Evolutionary conservation across 2,329 filamentous ascomycete species (phyloP).

Genomic region (Xylariales sp.): DNA sequence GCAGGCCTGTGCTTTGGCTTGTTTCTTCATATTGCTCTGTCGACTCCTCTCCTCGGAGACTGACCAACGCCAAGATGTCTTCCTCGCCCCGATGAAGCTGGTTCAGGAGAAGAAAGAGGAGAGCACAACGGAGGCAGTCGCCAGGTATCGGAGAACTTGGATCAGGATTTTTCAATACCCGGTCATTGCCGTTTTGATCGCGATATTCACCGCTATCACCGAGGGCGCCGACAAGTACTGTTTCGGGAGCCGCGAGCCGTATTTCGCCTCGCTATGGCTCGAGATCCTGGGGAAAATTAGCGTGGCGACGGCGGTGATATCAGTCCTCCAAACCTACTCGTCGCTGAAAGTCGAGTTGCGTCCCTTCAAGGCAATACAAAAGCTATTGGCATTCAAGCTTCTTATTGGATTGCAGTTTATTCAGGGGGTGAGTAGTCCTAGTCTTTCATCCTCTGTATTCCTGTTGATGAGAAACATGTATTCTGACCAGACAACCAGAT

Average conservation of each 20-base stretch:
- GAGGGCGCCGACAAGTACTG: conserved; percentile 26
- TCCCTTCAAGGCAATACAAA: conserved; percentile 18
- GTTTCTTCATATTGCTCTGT: conserved; percentile 40
- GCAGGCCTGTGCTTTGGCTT: conserved; percentile 35
- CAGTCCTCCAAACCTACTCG: conserved; percentile 17
- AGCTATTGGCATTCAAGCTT: conserved; percentile 24
- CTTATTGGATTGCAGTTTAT: conserved; percentile 20
- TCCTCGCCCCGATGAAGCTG: conserved; percentile 30
- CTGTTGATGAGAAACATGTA: not conserved
- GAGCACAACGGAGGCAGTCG: conserved; percentile 9
- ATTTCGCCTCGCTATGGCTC: conserved; percentile 28
- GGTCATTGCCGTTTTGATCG: conserved; percentile 31
- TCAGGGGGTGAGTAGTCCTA: conserved; percentile 13
- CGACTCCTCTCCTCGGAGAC: conserved; percentile 30
- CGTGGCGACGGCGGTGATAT: conserved; percentile 18
- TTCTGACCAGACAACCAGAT: conserved; percentile 9
- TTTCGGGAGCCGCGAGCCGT: conserved; percentile 20
- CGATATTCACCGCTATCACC: conserved; percentile 31
- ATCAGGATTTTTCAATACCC: conserved; percentile 37
- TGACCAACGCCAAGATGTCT: conserved; percentile 26
- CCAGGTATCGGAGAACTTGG: conserved; percentile 26
- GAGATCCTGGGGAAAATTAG: conserved; percentile 21
- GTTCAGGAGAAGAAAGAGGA: conserved; percentile 21
- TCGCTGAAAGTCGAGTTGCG: conserved; percentile 16
- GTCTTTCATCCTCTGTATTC: not conserved